Base-by-base conservation (phyloP, 371 early-diverging fungal genomes). In the Lichtheimia ramosa region DNA sequence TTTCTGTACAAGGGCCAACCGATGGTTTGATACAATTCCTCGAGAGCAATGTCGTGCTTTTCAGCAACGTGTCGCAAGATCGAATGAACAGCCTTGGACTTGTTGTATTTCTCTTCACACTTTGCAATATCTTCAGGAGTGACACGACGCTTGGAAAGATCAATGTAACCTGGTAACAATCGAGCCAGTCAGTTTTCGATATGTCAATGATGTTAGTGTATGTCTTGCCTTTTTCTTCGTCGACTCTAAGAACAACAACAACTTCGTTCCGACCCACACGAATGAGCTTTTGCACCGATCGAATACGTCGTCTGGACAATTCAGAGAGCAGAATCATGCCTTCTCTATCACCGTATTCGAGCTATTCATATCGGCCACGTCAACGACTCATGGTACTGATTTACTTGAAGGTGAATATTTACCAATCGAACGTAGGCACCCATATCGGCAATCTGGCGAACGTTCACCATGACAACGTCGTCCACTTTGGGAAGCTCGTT, bases 1-100 rank as follows among this genome's bases (percentile, higher is more conserved):
- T 97, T 94, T 75, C 84, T 88, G 75, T 97, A 98, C 61, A 98
- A 85, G n/a, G 96, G 97, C 98, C 99, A 99, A 25, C 95, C 96
- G 71, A 97, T 87, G 58, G 85, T 69, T 60, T 89, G 84, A 76
- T 99, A 98, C 20, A 99, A 82, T 4, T 90, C 89, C 76, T 96
- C 90, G 46, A 98, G 76, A 43, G 84, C 84, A 61, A 87, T 68
- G 65, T 90, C 85, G 52, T 89, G 80, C 83, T 92, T 95, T 72
- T 96, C 92, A 51, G 99, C 96, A 51, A 96, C 95, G 68, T 96
- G 94, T 58, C 93, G 83, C 88, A 89, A 77, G 69, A 90, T 90
- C 56, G 89, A 87, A 65, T 89, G 90, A 34, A 89, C 99, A 63
- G 95, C 89, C 75, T 97, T 98, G 56, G 97, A 96, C 77, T 97